A percentile compares a stretch with the other conserved stretches of the same genome.
phyloP scores from a whole-genome alignment of 306 rosid genomes.

The Ammopiptanthus mongolicus region DNA sequence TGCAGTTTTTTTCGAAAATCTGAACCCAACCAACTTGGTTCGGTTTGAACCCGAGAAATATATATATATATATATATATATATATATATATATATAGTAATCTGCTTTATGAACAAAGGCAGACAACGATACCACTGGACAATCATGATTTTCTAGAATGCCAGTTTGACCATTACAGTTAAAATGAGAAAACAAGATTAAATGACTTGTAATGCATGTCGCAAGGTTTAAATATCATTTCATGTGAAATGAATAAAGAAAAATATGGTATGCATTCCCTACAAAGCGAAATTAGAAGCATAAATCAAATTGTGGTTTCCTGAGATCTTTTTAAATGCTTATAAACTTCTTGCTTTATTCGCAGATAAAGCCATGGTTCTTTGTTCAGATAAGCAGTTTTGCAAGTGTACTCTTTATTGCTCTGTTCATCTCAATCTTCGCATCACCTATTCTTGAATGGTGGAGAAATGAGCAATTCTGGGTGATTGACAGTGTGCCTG shows the following conservation, averaged over 20 bases:
- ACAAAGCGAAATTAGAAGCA: background rate
- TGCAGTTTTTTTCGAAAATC: no score
- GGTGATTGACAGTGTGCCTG: constrained; percentile 98
- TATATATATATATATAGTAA: no score
- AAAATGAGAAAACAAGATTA: background rate
- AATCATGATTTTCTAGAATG: background rate
- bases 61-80: no score
- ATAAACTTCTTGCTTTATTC: background rate
- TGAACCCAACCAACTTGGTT: no score
- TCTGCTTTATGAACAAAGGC: no score
- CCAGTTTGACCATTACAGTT: background rate
- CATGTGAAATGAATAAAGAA: background rate
- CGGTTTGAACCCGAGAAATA: no score
- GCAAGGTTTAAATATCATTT: background rate
- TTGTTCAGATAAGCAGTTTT: constrained; percentile 81
- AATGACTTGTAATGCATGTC: background rate
- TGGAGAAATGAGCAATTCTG: constrained; percentile 99
- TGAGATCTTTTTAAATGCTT: background rate
- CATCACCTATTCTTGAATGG: constrained; percentile 94
- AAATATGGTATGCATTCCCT: background rate
- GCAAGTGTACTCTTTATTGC: constrained; percentile 82
- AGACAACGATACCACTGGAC: no score
- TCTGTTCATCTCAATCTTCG: constrained; percentile 75
- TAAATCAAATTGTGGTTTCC: background rate
- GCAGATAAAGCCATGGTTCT: constrained; percentile 4